Conservation (phyloP, 1,284 basidiomycete species). For the Phenoliferia sp. region DNA sequence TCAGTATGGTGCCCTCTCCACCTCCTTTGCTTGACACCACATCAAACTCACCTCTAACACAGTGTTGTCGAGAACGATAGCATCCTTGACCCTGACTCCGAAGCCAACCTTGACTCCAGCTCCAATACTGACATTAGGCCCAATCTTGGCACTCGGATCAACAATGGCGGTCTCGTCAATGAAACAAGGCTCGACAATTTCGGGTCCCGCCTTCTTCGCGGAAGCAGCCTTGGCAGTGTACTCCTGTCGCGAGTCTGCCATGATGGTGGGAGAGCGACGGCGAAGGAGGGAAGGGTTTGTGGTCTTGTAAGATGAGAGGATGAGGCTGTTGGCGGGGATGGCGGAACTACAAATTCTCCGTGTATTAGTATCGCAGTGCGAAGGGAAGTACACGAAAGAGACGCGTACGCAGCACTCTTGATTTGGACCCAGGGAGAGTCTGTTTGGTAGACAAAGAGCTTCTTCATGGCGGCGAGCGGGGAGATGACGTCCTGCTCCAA, state of each 20-base stretch:
- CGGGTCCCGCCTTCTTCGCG: constrained; percentile 30
- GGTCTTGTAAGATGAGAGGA: constrained; percentile 39
- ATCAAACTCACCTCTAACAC: constrained; percentile 41
- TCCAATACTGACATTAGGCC: constrained; percentile 48
- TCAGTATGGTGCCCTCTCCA: too few species aligned
- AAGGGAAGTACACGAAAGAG: background rate
- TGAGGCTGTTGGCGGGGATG: constrained; percentile 48
- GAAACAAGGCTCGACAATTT: constrained; percentile 47
- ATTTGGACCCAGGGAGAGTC: constrained; percentile 50
- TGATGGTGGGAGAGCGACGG: constrained; percentile 40
- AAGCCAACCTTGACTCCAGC: constrained; percentile 44
- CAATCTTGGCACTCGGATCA: constrained; percentile 47
- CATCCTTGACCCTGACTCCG: constrained; percentile 49
- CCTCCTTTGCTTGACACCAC: background rate
- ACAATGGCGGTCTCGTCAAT: constrained; percentile 47
- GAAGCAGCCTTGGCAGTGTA: constrained; percentile 19
- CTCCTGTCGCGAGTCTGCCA: constrained; percentile 33
- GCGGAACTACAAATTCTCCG: constrained; percentile 46
- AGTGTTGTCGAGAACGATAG: constrained; percentile 48
- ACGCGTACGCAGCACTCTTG: constrained; percentile 49
- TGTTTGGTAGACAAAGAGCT: constrained; percentile 51
- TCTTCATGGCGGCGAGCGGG: constrained; percentile 46
- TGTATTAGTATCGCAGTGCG: background rate
- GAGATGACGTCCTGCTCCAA: constrained; percentile 52
- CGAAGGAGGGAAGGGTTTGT: constrained; percentile 40